Evolutionary conservation across 2,329 filamentous ascomycete genomes (phyloP), one percentile per base, ranked within the genome.

Genomic region (Alternaria sp.): DNA sequence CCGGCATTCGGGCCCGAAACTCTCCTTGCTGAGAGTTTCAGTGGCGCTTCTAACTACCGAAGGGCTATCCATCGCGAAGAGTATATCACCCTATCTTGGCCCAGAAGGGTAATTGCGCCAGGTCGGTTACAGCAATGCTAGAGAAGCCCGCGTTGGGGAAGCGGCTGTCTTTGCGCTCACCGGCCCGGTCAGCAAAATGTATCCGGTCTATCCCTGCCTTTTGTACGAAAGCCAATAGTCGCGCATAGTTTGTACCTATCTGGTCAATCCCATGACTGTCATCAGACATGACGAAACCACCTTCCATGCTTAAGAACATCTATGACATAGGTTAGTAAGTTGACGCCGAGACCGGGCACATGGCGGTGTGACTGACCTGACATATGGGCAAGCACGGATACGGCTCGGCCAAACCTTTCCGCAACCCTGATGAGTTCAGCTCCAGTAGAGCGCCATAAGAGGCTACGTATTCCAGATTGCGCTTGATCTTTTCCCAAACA

Each of bases 181-280:
- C 70, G 40, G 63, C 67, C 26, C 65, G 70, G 43, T 77, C 73
- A 36, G 81, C 73, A 62, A 77, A 81, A 68, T 78, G 74, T 30
- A 96, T 82, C 61, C 88, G 83, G 30, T 81, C 75, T 25, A 95
- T 88, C 5, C 89, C 90, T 12, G 93, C 81, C 62, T 83, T 85
- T 67, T 88, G 85, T 59, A 97, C 82, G 77, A 92, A 97, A 1
- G 87, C 84, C 61, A 96, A 81, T 6, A 91, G 88, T 44, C 87
- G 87, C 49, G 79, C 76, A 81, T 96, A 98, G 77, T 97, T 95
- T 54, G 93, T 90, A n/a, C 90, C 93, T 6, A 99, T 86, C 77
- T 99, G 95, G 3, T 87, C 91, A 62, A 93, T 87, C 43, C 92
- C 92, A 82, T 99, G 96, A 78, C 93, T 97, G 81, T 99, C 96